Evolutionary conservation across 768 basidiomycete species (phyloP), one percentile per base, ranked within the genome.

Genomic region (Collybia mongolica): DNA sequence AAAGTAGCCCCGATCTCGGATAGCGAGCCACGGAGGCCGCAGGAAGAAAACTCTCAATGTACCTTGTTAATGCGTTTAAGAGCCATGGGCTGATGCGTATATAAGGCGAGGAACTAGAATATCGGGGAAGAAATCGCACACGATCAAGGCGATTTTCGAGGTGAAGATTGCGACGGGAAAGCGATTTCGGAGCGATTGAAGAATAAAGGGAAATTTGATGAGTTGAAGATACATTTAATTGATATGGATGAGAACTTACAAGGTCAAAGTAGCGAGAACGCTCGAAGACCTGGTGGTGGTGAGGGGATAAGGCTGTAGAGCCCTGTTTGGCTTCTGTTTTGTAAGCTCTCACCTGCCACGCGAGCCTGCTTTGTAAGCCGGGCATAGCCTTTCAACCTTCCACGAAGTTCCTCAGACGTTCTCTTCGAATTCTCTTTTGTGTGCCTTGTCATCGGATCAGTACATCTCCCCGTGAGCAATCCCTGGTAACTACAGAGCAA

Each of bases 11-110:
- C 32, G 32, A 14, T 2, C 5, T 32, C 32, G 32, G 32, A 2
- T 9, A 32, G 32, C 32, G 32, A 32, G 48, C 52, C 49, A 42
- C 46, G 35, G 37, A n/a, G 23, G 41, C 29, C 32, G 28, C 48
- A 47, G 50, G 32, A 40, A 45, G 26, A 26, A 39, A 39, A 51
- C 39, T 20, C 15, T 38, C 15, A 29, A 36, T 51, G 54, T 54
- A 92, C 94, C 90, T 97, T 98, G 88, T 96, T 96, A 78, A 98
- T 98, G 82, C 96, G 96, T 82, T 96, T 97, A 60, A 97, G 82
- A 65, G 96, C 94, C 96, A 98, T 98, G 62, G 61, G 54, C 48
- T 53, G 61, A 55, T 50, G 63, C 67, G 52, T 44, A 55, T 41
- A 57, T 55, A 60, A 62, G 59, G 60, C 53, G 55, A 67, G 60